Conservation (phyloP, 164 flowering plant species). For the Umbilicus rupestris region DNA sequence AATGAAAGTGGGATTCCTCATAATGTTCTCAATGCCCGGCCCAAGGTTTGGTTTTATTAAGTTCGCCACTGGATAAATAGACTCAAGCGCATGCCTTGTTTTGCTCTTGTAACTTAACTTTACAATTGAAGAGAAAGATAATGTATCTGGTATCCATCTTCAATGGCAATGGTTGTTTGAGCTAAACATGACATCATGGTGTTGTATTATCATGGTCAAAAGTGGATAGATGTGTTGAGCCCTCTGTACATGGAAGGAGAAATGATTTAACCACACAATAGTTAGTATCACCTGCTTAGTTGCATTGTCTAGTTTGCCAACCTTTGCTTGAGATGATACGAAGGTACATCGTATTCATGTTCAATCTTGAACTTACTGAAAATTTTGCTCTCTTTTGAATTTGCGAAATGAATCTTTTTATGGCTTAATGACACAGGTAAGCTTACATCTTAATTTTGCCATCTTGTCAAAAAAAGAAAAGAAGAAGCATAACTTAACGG, state of each 20-base stretch:
- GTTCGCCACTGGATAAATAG: not conserved
- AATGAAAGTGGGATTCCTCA: conserved; percentile 64
- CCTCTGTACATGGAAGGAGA: too few relatives aligned
- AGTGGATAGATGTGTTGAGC: too few relatives aligned
- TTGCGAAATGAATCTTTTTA: not conserved
- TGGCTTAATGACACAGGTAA: not conserved
- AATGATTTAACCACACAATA: too few relatives aligned
- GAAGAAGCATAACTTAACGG: too few relatives aligned
- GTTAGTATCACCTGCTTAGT: too few relatives aligned
- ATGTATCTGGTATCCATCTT: not conserved
- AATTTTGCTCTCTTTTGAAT: not conserved
- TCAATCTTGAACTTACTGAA: not conserved
- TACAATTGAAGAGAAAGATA: not conserved
- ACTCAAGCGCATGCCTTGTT: not conserved
- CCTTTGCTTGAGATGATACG: not conserved
- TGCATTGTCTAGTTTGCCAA: too few relatives aligned
- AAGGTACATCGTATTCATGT: not conserved
- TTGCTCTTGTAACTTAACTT: not conserved
- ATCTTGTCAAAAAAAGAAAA: too few relatives aligned
- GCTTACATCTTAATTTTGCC: too few relatives aligned
- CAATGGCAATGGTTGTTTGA: too few relatives aligned
- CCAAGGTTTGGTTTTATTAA: conserved; percentile 43
- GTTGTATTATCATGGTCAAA: too few relatives aligned
- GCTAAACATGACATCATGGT: too few relatives aligned
- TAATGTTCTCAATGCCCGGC: conserved; percentile 96